Evolutionary conservation across 192 early-diverging fungal genomes (phyloP), one percentile per base, ranked within the genome.

Genomic region (Coemansia sp.): DNA sequence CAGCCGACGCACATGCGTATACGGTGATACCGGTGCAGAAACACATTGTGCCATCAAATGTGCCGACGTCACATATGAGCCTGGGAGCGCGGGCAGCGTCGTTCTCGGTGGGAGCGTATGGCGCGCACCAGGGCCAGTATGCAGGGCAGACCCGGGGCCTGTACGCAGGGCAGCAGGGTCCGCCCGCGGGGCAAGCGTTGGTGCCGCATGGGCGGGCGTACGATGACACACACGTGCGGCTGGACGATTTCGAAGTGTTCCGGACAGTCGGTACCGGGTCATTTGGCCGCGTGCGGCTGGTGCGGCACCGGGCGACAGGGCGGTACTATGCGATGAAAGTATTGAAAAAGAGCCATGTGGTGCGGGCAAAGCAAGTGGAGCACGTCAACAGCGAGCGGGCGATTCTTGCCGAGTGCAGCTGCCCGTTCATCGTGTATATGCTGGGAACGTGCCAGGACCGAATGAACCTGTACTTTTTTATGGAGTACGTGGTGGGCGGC

Each of bases 261-360:
- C 88, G 92, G 35, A 98, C 96, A 17, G 73, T 98, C 21, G 96
- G 96, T 12, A 97, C 95, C 0, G 96, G 96, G 14, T 96, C 93
- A 7, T 97, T 98, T 83, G 96, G 96, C 25, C 88, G 96, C 15
- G 96, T 98, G 38, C 95, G 96, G 79, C 76, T 98, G 50, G 92
- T 94, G 25, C 88, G 88, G 67, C 87, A 91, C 37, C 86, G 87
- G 62, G 69, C 82, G 41, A 94, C 90, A 37, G 86, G 86, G 48
- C 86, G 89, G 62, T 95, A 89, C 84, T 96, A 94, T 73, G 95
- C 96, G 4, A 98, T 97, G 88, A 98, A 98, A 74, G 95, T 95
- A 4, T 83, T 98, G 48, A 90, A 89, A 60, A 98, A 98, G 76
- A 75, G 86, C 37, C 93, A 98, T 61, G 93, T 98, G 6, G 93